phyloP scores from a whole-genome alignment of 2,329 filamentous ascomycete genomes.

The Alternaria arbusti region DNA sequence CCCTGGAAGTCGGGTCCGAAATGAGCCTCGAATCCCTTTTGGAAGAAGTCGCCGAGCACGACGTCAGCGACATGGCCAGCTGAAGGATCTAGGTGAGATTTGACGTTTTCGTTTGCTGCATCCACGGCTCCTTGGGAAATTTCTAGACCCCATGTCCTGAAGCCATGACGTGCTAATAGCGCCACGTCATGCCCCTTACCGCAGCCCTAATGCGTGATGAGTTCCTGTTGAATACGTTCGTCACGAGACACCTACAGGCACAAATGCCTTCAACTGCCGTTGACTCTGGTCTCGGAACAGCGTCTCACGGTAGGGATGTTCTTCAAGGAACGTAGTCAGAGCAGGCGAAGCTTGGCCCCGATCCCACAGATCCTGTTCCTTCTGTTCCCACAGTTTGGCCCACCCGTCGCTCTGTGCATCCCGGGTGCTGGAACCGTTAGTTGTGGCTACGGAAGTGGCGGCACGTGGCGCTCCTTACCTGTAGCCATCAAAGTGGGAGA shows the following conservation, averaged over 20 bases:
- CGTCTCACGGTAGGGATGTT: constrained; percentile 35
- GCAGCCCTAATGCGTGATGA: constrained; percentile 60
- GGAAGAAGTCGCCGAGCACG: constrained; percentile 70
- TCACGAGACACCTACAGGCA: constrained; percentile 56
- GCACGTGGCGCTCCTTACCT: constrained; percentile 6
- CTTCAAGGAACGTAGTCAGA: constrained; percentile 38
- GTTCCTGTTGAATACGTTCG: neutral
- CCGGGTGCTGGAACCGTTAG: constrained; percentile 11
- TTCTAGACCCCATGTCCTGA: constrained; percentile 76
- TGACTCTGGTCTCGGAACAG: constrained; percentile 8
- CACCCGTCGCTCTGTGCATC: constrained; percentile 46
- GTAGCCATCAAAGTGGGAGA: constrained; percentile 18
- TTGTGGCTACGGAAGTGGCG: neutral
- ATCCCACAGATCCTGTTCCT: constrained; percentile 62
- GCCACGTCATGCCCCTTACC: constrained; percentile 80
- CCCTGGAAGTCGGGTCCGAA: constrained; percentile 28
- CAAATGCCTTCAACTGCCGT: constrained; percentile 66
- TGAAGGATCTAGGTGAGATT: constrained; percentile 14
- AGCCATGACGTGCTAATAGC: constrained; percentile 73
- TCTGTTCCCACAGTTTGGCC: constrained; percentile 61
- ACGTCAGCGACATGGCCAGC: constrained; percentile 52
- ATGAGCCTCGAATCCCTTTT: constrained; percentile 58
- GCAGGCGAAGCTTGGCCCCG: constrained; percentile 60
- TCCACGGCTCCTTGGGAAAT: constrained; percentile 57
- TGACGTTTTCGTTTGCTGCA: constrained; percentile 17